Evolutionary conservation across 129 eudicot species (phyloP), one percentile per base, ranked within the genome.

Genomic region (Solidago caesia): DNA sequence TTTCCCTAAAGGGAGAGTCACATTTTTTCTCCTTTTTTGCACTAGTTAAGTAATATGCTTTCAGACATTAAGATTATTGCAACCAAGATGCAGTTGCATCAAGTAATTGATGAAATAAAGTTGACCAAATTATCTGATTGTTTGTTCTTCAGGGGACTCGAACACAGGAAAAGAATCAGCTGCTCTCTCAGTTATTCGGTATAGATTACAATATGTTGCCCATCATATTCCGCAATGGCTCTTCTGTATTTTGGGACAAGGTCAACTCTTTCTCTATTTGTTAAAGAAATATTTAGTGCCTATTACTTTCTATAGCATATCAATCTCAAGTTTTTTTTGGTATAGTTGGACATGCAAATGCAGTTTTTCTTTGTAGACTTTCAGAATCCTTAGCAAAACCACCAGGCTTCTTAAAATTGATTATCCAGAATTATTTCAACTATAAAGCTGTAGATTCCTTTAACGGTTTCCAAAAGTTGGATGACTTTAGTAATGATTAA

Each of bases 221-320:
- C 0, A 13, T 73, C 74, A 95, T 95, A 86, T 95, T 88, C 68
- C 95, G 94, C 42, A 81, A 76, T 15, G 99, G 99, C 16, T 95
- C 99, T 51, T 91, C 91, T 72, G 89, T 95, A 79, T 91, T 79
- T 75, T 75, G 92, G 87, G 88, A 88, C 67, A 78, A 82, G 87
- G 96, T 90, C 58, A 44, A 48, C 33, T 64, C 64, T 70, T 51
- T 70, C 55, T 61, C 33, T 76, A 58, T 48, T 58, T 68, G 45
- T 47, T 2, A 9, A 15, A 21, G 45, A 66, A 44, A 25, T 44
- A 8, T 66, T 66, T 42, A 3, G 63, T 16, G 16, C 13, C 13
- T 27, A 57, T n/a, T 6, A 5, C 75, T 13, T 58, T 52, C 57
- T 51, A 8, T 51, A 12, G 58, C 39, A 33, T 33, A 33, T 3